Evolutionary conservation across 768 basidiomycete species (phyloP).

Genomic region (Termitomyces sp.): DNA sequence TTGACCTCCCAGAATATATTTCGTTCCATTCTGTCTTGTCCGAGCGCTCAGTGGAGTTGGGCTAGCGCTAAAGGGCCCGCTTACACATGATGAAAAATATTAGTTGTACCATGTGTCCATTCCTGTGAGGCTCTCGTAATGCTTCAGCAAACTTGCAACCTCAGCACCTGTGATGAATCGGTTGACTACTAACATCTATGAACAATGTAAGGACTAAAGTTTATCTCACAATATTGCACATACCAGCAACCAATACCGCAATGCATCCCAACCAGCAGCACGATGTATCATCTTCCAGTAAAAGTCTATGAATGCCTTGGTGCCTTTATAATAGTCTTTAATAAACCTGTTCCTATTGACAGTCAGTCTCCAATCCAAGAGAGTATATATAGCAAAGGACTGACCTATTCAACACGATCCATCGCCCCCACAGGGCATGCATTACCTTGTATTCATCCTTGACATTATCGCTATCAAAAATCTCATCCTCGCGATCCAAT

Average conservation of each 20-base stretch:
- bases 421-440: conserved; percentile 71
- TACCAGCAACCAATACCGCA: conserved; percentile 60
- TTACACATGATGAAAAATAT: neutral
- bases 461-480: conserved; percentile 68
- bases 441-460: conserved; percentile 76
- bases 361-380: neutral
- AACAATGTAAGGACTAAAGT: neutral
- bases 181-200: conserved; percentile 50
- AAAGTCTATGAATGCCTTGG: conserved; percentile 47
- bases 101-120: conserved; percentile 37
- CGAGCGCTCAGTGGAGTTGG: too few relatives aligned
- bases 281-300: conserved; percentile 65
- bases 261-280: conserved; percentile 63
- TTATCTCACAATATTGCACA: neutral
- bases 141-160: conserved; percentile 42
- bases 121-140: conserved; percentile 52
- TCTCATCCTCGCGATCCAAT: conserved; percentile 68
- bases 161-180: conserved; percentile 48
- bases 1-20: too few relatives aligned
- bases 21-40: too few relatives aligned
- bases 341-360: conserved; percentile 47
- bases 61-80: too few relatives aligned
- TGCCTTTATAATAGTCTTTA: conserved; percentile 47
- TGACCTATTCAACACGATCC: conserved; percentile 63
- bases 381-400: conserved; percentile 6